Evolutionary conservation across 73 alveolate genomes (phyloP), one percentile per base, ranked within the genome.

Genomic region (Paramecium octaurelia): DNA sequence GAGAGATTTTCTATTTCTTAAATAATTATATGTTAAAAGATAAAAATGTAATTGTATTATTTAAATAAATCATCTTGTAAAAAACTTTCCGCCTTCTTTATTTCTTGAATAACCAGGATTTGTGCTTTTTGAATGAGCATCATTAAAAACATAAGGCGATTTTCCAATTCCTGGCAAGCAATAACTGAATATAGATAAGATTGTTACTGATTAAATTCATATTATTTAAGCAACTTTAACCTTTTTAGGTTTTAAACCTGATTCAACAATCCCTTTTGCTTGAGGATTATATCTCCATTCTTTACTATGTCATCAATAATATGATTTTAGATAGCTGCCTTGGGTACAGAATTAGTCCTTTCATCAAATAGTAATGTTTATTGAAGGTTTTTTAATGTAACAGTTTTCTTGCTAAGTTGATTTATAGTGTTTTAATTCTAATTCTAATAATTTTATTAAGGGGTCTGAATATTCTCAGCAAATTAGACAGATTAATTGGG

Each of bases 71-170:
- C 93, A 87, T 87, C 93, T 87, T 31, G 93, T 87, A 42, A 64
- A 87, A 80, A 87, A 87, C 14, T 54, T 54, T 23, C 93, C 87
- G 18, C 88, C 88, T 77, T 64, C 46, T 27, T 34, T 86, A 12
- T 87, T 64, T 87, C 93, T 87, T 5, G 93, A 87, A 42, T 60
- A 87, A 18, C 93, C 93, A 18, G 71, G 71, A 54, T 87, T 87
- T 40, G 93, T 87, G 9, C 87, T 58, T 35, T 87, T 87, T 1
- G 93, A 87, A 68, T 87, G 93, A 40, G 43, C 69, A 80, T 87
- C 93, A 68, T 87, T 87, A 42, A 24, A 87, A 4, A 87, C 93
- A 23, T 64, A 87, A n/a, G 93, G 93, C 24, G 86, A 87, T 36
- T 87, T 87, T 36, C 93, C 93, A 40, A 87, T 36, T n/a, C 93